Evolutionary conservation across 768 basidiomycete genomes (phyloP).

Genomic region (Lactifluus volemus): DNA sequence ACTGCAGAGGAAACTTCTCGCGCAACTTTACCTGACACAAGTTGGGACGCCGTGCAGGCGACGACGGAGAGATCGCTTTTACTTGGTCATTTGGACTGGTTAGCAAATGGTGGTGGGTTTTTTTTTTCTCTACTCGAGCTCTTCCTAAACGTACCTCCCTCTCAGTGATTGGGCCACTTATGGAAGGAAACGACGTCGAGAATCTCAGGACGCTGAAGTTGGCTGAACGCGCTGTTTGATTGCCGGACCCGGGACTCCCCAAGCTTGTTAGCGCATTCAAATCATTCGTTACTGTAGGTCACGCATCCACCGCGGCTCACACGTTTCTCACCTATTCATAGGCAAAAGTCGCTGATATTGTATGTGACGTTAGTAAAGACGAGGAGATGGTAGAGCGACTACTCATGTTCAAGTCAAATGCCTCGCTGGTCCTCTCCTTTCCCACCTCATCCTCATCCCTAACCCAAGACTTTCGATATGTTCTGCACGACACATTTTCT

Average conservation of each 20-base stretch:
- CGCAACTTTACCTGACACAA: conserved; percentile 41
- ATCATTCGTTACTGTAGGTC: conserved; percentile 46
- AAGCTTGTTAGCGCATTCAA: conserved; percentile 55
- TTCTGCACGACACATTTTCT: conserved; percentile 62
- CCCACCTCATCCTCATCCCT: conserved; percentile 39
- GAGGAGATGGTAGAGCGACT: conserved; percentile 73
- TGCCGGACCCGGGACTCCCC: conserved; percentile 48
- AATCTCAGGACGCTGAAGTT: conserved; percentile 36
- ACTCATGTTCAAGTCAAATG: conserved; percentile 54
- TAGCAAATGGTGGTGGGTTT: conserved; percentile 32
- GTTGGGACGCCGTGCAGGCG: conserved; percentile 42
- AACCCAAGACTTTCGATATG: conserved; percentile 49
- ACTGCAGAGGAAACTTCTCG: conserved; percentile 49
- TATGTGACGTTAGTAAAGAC: conserved; percentile 52
- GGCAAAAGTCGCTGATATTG: conserved; percentile 53
- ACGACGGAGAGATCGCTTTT: conserved; percentile 48
- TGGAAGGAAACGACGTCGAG: conserved; percentile 37
- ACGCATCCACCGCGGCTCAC: neutral
- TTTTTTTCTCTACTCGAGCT: too few relatives aligned
- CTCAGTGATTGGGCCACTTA: conserved; percentile 45
- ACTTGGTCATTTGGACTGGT: conserved; percentile 34
- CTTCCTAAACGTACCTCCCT: neutral
- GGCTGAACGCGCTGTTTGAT: conserved; percentile 55
- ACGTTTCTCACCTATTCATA: conserved; percentile 22
- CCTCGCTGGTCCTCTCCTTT: conserved; percentile 39